Base-by-base conservation (phyloP, 139 green algal genomes). In the Picochlorum sp. region DNA sequence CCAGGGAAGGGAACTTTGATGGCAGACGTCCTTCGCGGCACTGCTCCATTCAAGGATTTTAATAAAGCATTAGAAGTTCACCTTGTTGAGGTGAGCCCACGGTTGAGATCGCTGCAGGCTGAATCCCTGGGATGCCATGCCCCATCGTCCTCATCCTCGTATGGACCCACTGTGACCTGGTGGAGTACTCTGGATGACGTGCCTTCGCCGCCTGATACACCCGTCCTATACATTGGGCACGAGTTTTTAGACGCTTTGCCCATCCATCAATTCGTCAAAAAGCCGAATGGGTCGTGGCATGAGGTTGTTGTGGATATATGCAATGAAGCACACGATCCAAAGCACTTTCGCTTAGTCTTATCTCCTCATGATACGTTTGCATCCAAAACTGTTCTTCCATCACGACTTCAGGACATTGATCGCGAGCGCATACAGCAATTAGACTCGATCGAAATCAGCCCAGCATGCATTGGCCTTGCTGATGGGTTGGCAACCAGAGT, bases 211-310 rank as follows among this genome's bases (percentile, higher is more conserved):
- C 41, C 21, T 14, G 62, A 41, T 15, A 37, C 34, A 18, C 28
- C 51, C 1, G 89, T 88, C 0, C 59, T 98, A 11, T 83, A 87
- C 72, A 84, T 99, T 4, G 90, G 83, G 7, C 90, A 99, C 66
- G 94, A 99, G 77, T 97, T 98, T 68, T 71, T 99, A 18, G 94
- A 99, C 55, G 94, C 94, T 1, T 78, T 98, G 49, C 94, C 94
- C 2, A 88, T 97, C 41, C 94, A 97, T 71, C 89, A 96, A 55
- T 97, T 99, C 54, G 75, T 84, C n/a, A 70, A 71, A 4, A 82
- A 73, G 10, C 24, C 59, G 56, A 50, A 71, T 51, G 61, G 73
- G 45, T 55, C 61, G 34, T 95, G 90, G 90, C 70, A 85, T 47
- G 90, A 96, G 74, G 81, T 82, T 47, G 76, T 97, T 57, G 78